phyloP scores from a whole-genome alignment of 164 flowering plant genomes.

The Hamamelis virginiana region DNA sequence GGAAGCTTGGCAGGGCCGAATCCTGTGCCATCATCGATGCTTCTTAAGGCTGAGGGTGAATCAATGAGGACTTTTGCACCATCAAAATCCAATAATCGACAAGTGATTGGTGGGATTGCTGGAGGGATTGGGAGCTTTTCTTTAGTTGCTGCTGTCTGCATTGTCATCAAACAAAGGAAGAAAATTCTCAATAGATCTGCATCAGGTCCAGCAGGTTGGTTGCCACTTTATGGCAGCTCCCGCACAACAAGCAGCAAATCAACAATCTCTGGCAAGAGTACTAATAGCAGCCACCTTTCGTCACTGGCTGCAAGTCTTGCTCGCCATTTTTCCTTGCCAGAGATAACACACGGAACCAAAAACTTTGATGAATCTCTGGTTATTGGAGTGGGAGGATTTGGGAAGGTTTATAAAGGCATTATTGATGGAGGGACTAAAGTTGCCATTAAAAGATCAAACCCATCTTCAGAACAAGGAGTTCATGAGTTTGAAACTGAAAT shows the following conservation, averaged over 20 bases:
- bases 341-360: conserved; percentile 45
- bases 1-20: conserved; percentile 36
- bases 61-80: not conserved
- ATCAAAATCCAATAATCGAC: not conserved
- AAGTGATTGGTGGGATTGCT: conserved; percentile 14
- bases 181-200: conserved; percentile 6
- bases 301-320: conserved; percentile 36
- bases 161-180: conserved; percentile 21
- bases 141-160: not conserved
- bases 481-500: conserved; percentile 65
- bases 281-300: conserved; percentile 33
- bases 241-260: conserved; percentile 29
- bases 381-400: conserved; percentile 71
- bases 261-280: conserved; percentile 39
- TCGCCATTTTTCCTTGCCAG: conserved; percentile 51
- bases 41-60: conserved; percentile 14
- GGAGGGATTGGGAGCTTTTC: conserved; percentile 10
- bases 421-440: conserved; percentile 54
- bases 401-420: conserved; percentile 60
- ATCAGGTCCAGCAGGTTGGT: conserved; percentile 29
- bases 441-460: conserved; percentile 71
- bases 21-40: conserved; percentile 26
- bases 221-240: conserved; percentile 48
- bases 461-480: conserved; percentile 63
- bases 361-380: conserved; percentile 57